Evolutionary conservation across 73 alveolate genomes (phyloP).

Genomic region (Paramecium sonneborni): DNA sequence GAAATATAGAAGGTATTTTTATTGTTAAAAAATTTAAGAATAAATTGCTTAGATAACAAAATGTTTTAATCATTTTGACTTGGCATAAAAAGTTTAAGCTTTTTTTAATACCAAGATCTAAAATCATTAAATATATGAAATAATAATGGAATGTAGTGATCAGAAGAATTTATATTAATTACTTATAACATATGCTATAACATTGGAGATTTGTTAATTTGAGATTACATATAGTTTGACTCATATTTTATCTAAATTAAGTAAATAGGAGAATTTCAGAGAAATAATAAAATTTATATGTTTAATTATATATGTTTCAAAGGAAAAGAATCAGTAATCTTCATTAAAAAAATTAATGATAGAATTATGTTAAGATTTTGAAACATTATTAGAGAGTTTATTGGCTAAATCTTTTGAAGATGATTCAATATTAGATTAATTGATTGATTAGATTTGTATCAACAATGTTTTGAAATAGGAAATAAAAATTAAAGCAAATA

Average conservation of each 20-base stretch:
- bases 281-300: background rate
- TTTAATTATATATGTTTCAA: background rate
- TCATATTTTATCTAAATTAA: background rate
- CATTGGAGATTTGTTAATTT: background rate
- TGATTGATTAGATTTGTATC: background rate
- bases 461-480: background rate
- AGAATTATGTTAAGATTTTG: background rate
- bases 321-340: background rate
- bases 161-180: background rate
- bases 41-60: background rate
- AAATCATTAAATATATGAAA: background rate
- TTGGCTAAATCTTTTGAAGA: background rate
- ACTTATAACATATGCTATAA: background rate
- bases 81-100: background rate
- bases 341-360: background rate
- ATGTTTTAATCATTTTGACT: background rate
- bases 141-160: background rate
- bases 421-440: background rate
- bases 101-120: background rate
- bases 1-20: background rate
- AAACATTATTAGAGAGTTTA: background rate
- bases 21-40: background rate
- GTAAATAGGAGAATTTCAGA: background rate
- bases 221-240: background rate
- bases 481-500: background rate